Percentiles rank a stretch among this genome's conserved stretches.
phyloP scores from a whole-genome alignment of 371 early-diverging fungal species.

The Mortierella sp. region DNA sequence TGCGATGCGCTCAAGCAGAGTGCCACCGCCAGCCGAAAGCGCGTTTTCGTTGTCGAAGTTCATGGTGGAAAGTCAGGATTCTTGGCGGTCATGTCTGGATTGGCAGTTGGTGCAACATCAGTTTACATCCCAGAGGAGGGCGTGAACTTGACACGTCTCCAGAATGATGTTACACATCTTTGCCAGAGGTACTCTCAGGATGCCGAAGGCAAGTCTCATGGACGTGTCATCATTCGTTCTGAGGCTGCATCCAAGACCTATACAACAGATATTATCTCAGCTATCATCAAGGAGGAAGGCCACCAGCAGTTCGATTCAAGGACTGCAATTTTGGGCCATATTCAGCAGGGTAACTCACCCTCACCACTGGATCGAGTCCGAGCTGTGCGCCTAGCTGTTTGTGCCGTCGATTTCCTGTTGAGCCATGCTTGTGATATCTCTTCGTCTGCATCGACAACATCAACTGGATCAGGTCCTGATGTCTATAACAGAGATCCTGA shows the following conservation, averaged over 20 bases:
- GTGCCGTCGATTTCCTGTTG: slow-evolving; percentile 70
- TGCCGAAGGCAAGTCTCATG: slow-evolving; percentile 62
- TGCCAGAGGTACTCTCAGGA: slow-evolving; percentile 78
- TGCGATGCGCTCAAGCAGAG: slow-evolving; percentile 96
- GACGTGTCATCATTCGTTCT: slow-evolving; percentile 52
- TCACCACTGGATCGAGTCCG: slow-evolving; percentile 97
- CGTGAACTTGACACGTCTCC: slow-evolving; percentile 80
- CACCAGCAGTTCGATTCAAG: slow-evolving; percentile 91
- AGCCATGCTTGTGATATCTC: slow-evolving; percentile 54
- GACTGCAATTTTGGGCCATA: slow-evolving; percentile 94
- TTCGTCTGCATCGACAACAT: slow-evolving; percentile 40
- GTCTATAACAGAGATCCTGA: slow-evolving; percentile 71
- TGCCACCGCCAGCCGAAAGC: slow-evolving; percentile 89
- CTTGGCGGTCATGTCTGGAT: slow-evolving; percentile 92
- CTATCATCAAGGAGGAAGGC: slow-evolving; percentile 95
- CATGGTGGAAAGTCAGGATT: slow-evolving; percentile 98
- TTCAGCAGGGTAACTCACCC: slow-evolving; percentile 98
- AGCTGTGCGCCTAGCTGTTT: slow-evolving; percentile 87
- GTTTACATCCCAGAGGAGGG: slow-evolving; percentile 98
- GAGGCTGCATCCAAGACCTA: slow-evolving; percentile 89
- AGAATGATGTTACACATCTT: slow-evolving; percentile 87
- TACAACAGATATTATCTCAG: slow-evolving; percentile 90
- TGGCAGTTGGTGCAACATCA: slow-evolving; percentile 92
- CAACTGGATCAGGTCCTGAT: slow-evolving; percentile 56
- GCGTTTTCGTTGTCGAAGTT: slow-evolving; percentile 98